Evolutionary conservation across 1,284 basidiomycete genomes (phyloP).

Genomic region (Cryptococcus sp.): DNA sequence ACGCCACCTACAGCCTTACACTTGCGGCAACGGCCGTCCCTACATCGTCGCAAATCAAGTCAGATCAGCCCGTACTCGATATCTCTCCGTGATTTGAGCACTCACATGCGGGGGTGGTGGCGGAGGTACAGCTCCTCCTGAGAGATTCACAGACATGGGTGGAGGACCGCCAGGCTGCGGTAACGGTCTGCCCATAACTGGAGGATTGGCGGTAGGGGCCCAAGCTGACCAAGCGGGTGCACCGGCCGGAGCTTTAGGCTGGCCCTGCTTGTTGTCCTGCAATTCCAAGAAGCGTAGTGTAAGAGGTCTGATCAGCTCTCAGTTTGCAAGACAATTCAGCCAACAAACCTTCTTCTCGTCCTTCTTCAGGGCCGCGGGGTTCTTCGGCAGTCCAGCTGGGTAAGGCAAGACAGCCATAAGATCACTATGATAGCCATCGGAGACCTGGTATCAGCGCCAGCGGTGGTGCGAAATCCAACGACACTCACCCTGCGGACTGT

Average conservation of each 20-base stretch:
- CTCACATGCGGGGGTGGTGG: slow-evolving; percentile 22
- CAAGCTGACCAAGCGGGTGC: slow-evolving; percentile 22
- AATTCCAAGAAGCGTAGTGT: background rate
- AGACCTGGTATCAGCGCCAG: background rate
- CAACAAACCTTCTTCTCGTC: slow-evolving; percentile 26
- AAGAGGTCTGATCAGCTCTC: background rate
- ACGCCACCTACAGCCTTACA: slow-evolving; percentile 1
- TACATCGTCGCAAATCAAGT: background rate
- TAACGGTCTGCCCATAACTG: slow-evolving; percentile 19
- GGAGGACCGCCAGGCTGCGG: slow-evolving; percentile 18
- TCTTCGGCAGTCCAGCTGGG: slow-evolving; percentile 38
- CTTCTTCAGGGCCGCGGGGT: slow-evolving; percentile 26
- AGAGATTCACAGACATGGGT: slow-evolving; percentile 14
- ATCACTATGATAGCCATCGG: slow-evolving; percentile 28
- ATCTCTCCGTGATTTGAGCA: background rate
- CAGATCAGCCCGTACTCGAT: background rate
- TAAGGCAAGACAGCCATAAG: slow-evolving; percentile 53
- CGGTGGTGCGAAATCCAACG: background rate
- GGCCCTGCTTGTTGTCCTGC: slow-evolving; percentile 7
- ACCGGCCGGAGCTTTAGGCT: slow-evolving; percentile 17
- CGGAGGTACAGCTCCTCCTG: slow-evolving; percentile 15
- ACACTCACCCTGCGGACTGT: slow-evolving; percentile 45
- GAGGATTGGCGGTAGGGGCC: slow-evolving; percentile 17
- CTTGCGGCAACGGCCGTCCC: slow-evolving; percentile 20
- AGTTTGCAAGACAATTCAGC: no score